A percentile compares a stretch with the other conserved stretches of the same genome.
Conservation (phyloP, 345 rosid genomes). For the Arabis hirsuta region DNA sequence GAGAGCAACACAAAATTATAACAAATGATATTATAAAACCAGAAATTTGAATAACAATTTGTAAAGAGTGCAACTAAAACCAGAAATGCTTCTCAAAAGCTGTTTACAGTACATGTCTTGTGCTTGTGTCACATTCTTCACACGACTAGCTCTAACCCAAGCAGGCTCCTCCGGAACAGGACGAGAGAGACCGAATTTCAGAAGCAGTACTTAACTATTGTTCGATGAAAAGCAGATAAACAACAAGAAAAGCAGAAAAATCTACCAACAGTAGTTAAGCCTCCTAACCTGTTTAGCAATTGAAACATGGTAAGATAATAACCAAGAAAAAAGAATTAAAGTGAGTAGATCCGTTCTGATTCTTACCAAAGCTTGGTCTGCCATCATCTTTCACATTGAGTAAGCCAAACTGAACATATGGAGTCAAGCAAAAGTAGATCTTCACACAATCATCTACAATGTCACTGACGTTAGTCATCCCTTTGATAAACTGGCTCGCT, state of each 20-base stretch:
- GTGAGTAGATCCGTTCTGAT: conserved; percentile 21
- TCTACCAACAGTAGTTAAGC: no score
- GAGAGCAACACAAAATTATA: no score
- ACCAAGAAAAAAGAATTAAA: conserved; percentile 24
- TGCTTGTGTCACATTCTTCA: conserved; percentile 71
- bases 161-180: conserved; percentile 95
- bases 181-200: conserved; percentile 82
- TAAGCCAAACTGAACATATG: conserved; percentile 73
- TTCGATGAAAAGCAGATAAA: no score
- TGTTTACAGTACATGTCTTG: conserved; percentile 73
- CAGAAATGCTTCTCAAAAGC: conserved; percentile 63
- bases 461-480: conserved; percentile 60
- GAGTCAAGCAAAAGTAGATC: conserved; percentile 38
- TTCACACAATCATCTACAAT: conserved; percentile 75
- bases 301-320: conserved; percentile 35
- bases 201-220: no score
- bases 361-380: conserved; percentile 95
- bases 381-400: conserved; percentile 99
- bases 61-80: no score
- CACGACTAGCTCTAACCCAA: conserved; percentile 83
- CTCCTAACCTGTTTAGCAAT: conserved; percentile 79
- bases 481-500: conserved; percentile 62
- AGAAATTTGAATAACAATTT: no score
- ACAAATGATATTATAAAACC: no score
- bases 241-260: no score